Conservation (phyloP, 345 rosid genomes). For the Citrus australasica region DNA sequence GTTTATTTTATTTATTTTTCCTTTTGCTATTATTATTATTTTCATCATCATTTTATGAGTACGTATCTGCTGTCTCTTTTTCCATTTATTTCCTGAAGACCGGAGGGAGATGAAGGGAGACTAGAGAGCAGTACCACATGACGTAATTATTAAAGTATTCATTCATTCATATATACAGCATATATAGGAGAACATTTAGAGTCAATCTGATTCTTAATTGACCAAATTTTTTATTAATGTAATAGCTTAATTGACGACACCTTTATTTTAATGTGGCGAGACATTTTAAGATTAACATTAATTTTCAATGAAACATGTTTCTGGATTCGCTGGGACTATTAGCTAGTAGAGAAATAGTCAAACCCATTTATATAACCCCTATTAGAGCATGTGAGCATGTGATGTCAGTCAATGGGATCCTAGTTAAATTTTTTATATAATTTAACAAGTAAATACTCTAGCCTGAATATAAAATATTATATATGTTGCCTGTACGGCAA, state of each 20-base stretch:
- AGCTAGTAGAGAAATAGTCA: neutral
- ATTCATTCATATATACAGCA: neutral
- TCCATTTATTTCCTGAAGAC: neutral
- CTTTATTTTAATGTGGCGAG: neutral
- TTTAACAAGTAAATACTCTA: neutral
- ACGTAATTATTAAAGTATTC: neutral
- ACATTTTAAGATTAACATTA: neutral
- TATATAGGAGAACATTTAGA: neutral
- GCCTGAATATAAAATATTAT: neutral
- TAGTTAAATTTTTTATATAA: no score
- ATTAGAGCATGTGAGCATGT: conserved; percentile 5
- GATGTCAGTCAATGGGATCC: neutral
- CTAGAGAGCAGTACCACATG: neutral
- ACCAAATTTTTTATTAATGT: neutral
- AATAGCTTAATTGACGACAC: neutral
- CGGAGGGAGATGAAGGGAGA: neutral
- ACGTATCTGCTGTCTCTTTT: neutral
- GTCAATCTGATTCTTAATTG: neutral
- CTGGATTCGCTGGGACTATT: neutral
- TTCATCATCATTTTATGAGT: neutral
- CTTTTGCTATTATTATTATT: neutral
- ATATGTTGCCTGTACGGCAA: neutral
- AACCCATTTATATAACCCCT: neutral
- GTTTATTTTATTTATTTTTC: no score
- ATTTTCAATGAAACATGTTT: neutral